Evolutionary conservation across 371 early-diverging fungal genomes (phyloP), one percentile per base, ranked within the genome.

Genomic region (Apophysomyces ossiformis): DNA sequence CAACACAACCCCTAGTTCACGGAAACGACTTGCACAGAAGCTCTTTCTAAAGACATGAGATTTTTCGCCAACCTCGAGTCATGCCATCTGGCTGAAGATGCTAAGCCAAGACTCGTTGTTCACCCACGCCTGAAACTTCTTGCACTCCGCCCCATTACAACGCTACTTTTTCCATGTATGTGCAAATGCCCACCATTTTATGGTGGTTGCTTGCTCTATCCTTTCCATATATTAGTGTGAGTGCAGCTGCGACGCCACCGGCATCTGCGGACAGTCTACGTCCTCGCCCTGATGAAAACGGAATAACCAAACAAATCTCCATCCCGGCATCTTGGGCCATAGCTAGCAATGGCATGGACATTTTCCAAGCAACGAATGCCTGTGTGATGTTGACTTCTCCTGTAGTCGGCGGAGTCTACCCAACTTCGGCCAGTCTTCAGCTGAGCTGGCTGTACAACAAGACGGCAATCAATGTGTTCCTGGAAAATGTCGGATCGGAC

Each of bases 391-490:
- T 66, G 38, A 66, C 56, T 7, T 66, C 66, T 18, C 66, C 66
- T 7, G 60, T 60, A 13, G 59, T 66, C 26, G 66, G 66, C 12
- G 66, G 66, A 13, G 66, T 60, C 1, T 66, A 66, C 50, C 66
- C 50, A n/a, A 37, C 59, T 1, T 45, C 60, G 12, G 50, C 66
- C 5, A 66, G 60, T 36, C 37, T 66, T 18, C 50, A 47, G 11
- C 50, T 66, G n/a, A 47, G 61, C 3, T 66, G 66, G 66, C 9
- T 66, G 21, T 56, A 60, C 21, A 50, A 60, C 38, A 60, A 21
- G 13, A 13, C 46, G 7, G 60, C 60, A 8, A 37, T 58, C 21
- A 38, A 18, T 1, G 37, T 47, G 21, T 50, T 66, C 15, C 43
- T 21, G n/a, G 21, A 61, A 26, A 26, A 45, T 7, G 6, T 15